phyloP scores from a whole-genome alignment of 2,329 filamentous ascomycete species.

The Monosporascus sp. region DNA sequence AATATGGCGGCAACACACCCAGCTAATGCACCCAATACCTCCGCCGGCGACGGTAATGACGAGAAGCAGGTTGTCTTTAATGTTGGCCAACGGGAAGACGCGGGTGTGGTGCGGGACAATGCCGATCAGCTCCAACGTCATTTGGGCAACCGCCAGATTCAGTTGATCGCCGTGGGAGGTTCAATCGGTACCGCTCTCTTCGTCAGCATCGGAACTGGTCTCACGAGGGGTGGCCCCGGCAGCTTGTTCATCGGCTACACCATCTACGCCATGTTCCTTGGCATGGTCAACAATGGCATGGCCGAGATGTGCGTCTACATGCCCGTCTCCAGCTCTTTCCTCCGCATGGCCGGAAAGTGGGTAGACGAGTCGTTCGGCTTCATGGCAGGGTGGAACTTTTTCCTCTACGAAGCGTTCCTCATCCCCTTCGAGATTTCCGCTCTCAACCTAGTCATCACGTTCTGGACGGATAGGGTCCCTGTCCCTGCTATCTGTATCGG shows the following conservation, averaged over 20 bases:
- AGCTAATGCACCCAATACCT: conserved; percentile 7
- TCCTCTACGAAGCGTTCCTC: conserved; percentile 35
- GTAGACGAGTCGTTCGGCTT: conserved; percentile 62
- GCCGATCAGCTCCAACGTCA: conserved; percentile 33
- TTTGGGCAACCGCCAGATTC: conserved; percentile 44
- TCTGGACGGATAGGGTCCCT: conserved; percentile 41
- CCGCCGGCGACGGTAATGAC: conserved; percentile 1
- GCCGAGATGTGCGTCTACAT: conserved; percentile 61
- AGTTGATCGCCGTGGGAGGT: conserved; percentile 54
- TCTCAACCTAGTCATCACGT: conserved; percentile 36
- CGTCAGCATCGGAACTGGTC: conserved; percentile 55
- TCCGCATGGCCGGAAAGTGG: conserved; percentile 60
- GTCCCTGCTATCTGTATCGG: conserved; percentile 41
- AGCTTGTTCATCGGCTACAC: conserved; percentile 55
- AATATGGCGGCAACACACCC: conserved; percentile 21
- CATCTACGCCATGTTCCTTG: conserved; percentile 48
- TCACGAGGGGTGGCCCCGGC: conserved; percentile 43
- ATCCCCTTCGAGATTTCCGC: conserved; percentile 38
- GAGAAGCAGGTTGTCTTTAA: conserved; percentile 16
- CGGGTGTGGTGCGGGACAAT: conserved; percentile 10
- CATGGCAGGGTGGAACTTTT: conserved; percentile 41
- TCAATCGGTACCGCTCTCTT: conserved; percentile 56
- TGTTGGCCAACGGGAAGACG: conserved; percentile 12
- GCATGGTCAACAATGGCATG: conserved; percentile 58
- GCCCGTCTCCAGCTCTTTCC: conserved; percentile 59